Base-by-base conservation (phyloP, 805 yeast species). In the Metschnikowia aberdeeniae region DNA sequence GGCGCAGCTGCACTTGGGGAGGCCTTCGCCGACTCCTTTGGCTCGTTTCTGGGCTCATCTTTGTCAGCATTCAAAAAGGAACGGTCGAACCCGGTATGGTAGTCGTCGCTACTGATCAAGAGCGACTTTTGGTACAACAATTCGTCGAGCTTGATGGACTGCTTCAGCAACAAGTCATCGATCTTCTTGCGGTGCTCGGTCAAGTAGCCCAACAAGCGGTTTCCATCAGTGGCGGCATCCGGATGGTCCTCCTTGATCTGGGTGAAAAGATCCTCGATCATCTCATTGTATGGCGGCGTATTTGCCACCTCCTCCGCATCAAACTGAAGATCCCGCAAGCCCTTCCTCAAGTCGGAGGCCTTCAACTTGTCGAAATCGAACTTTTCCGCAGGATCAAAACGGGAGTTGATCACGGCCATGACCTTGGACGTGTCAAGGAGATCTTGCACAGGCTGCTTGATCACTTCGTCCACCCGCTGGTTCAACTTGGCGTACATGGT, bases 11-110 rank as follows among this genome's bases (percentile, higher is more conserved):
- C 29, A 4, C 8, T 10, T 27, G 8, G 29, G 11, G 8, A 17
- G 7, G 31, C 6, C 12, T 29, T 29, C 7, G 5, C 13, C 17
- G 17, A 17, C 17, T 17, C 17, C 17, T 17, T 17, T 17, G 17
- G 17, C 17, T 17, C 17, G 17, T 17, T 17, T 17, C 17, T 17
- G 17, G 17, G 17, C 9, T 56, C 64, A 13, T 53, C 67, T 5
- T 59, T 56, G n/a, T 66, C 69, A 54, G 82, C 85, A 63, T 89
- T 88, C 60, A 89, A 63, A 53, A 87, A 79, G 0, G 96, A 84
- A 35, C 86, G 80, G 61, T 92, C 95, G 72, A 88, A 93, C 0
- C 97, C 98, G 11, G 93, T 89, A 55, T 81, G 93, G 34, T 89
- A 76, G 65, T 92, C 99, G 12, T 90, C 98, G 42, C 93, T 83